Evolutionary conservation across 1,284 basidiomycete genomes (phyloP).

Genomic region (Cerrena zonata): DNA sequence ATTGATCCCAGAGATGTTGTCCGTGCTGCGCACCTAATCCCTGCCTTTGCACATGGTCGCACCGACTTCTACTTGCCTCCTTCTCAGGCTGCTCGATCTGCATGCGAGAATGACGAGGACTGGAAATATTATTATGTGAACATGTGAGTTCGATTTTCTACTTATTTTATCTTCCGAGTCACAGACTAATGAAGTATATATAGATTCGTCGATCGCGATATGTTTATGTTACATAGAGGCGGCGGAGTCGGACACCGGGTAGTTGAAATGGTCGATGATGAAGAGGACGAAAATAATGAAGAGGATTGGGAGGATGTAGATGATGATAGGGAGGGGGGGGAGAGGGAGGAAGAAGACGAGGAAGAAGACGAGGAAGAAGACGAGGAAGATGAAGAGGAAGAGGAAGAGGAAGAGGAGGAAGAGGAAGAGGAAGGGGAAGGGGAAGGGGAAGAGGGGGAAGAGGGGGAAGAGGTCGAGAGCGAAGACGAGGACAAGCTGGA

Average conservation of each 20-base stretch:
- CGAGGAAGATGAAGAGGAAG: background rate
- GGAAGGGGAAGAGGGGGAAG: no score
- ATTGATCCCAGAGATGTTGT: conserved; percentile 20
- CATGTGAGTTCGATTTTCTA: conserved; percentile 11
- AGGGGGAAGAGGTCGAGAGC: background rate
- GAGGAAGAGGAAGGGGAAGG: background rate
- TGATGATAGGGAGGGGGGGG: no score
- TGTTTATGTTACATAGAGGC: conserved; percentile 16
- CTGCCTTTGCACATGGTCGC: no score
- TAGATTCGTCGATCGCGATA: conserved; percentile 22
- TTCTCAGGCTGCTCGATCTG: background rate
- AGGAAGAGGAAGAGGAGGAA: background rate
- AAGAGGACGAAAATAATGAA: no score
- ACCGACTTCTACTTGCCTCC: conserved; percentile 12
- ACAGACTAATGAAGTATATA: conserved; percentile 20
- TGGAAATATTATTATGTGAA: conserved; percentile 17
- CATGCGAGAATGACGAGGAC: conserved; percentile 11
- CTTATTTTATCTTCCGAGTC: conserved; percentile 17
- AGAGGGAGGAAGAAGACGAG: no score
- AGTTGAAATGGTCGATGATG: no score
- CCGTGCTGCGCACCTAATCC: conserved; percentile 21
- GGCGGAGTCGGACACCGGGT: background rate
- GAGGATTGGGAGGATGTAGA: no score
- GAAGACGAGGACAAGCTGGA: background rate
- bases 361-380: no score